phyloP scores from a whole-genome alignment of 768 basidiomycete genomes.

The Dendrothele bispora region DNA sequence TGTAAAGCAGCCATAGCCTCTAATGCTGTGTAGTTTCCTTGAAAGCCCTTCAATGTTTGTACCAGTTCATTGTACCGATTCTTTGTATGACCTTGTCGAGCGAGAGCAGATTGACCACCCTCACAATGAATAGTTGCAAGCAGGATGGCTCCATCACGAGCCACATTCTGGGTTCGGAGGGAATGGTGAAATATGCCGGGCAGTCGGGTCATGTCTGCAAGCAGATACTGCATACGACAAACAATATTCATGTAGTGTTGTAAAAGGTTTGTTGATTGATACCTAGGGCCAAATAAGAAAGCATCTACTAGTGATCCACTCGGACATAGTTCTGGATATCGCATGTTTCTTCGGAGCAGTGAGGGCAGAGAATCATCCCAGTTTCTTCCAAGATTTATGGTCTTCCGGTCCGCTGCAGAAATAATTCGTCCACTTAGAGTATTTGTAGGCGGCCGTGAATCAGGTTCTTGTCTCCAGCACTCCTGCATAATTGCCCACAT shows the following conservation, averaged over 20 bases:
- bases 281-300: no score
- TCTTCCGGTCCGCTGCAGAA: no score
- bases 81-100: constrained; percentile 23
- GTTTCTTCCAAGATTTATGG: no score
- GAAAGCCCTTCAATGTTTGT: constrained; percentile 17
- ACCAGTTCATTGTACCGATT: constrained; percentile 25
- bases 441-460: no score
- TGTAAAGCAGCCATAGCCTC: constrained; percentile 81
- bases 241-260: constrained; percentile 67
- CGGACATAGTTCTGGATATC: no score
- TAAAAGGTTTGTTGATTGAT: no score
- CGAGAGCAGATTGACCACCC: constrained; percentile 22
- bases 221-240: constrained; percentile 66
- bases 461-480: no score
- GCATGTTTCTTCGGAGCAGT: no score
- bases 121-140: constrained; percentile 60
- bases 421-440: no score
- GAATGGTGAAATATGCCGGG: constrained; percentile 49
- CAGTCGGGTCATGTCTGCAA: constrained; percentile 52
- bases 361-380: no score
- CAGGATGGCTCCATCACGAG: constrained; percentile 60
- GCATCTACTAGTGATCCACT: no score
- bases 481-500: no score
- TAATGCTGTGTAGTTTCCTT: constrained; percentile 43
- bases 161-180: constrained; percentile 43